These are phyloP conservation scores for Eragrostis tef DNA, from an alignment of 202 grass and related monocot species.

Conservation along the genomic window DNA sequence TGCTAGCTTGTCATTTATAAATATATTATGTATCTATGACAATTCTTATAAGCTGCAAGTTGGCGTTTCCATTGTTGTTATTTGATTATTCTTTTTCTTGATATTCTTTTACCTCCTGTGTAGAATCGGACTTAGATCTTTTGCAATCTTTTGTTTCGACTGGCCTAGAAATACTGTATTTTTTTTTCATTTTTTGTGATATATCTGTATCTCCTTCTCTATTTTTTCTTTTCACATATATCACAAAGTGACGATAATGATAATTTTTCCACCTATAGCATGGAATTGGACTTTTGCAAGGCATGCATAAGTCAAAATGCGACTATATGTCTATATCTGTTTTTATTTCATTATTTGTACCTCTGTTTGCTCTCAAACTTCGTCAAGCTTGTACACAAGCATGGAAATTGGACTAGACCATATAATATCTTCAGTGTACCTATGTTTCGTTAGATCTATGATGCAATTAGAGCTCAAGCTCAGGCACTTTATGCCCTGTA, in stretches of 20 bases:
- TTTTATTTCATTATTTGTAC: background rate
- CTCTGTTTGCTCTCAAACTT: background rate
- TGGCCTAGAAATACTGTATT: slow-evolving; percentile 51
- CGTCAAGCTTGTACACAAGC: background rate
- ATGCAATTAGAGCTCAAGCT: slow-evolving; percentile 7
- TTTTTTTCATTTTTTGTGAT: slow-evolving; percentile 48
- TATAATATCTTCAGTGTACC: slow-evolving; percentile 21
- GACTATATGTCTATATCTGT: background rate
- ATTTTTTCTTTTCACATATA: slow-evolving; percentile 55
- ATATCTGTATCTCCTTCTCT: slow-evolving; percentile 49
- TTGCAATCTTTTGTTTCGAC: slow-evolving; percentile 44
- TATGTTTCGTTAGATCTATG: slow-evolving; percentile 7
- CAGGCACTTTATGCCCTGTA: slow-evolving; percentile 17
- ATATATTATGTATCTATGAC: slow-evolving; percentile 65
- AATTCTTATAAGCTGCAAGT: slow-evolving; percentile 66
- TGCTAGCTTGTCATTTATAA: slow-evolving; percentile 69
- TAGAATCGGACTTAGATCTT: slow-evolving; percentile 68
- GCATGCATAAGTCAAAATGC: background rate
- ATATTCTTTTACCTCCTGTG: slow-evolving; percentile 56
- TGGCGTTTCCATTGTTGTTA: slow-evolving; percentile 43
- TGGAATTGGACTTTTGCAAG: background rate
- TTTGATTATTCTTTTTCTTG: slow-evolving; percentile 57
- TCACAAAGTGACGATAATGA: slow-evolving; percentile 44
- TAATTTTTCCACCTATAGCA: slow-evolving; percentile 43
- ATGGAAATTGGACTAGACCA: background rate